phyloP scores from a whole-genome alignment of 495 filamentous ascomycete species.

The Xylaria cubensis region DNA sequence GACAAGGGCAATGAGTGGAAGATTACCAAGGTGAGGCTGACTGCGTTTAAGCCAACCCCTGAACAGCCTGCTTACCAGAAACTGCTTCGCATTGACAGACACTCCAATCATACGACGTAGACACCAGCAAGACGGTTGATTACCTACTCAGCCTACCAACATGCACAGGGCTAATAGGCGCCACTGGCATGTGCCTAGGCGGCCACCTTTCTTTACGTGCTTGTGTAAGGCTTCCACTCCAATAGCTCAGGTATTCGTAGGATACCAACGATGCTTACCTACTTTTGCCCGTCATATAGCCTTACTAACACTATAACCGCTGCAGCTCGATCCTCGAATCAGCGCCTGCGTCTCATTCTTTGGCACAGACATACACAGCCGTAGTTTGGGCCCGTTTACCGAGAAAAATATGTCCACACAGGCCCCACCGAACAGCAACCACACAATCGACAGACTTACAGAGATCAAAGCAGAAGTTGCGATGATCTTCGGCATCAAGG shows the following conservation, averaged over 20 bases:
- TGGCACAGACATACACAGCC: slow-evolving; percentile 86
- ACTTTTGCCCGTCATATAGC: background rate
- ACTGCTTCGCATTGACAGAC: slow-evolving; percentile 56
- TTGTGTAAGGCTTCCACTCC: slow-evolving; percentile 51
- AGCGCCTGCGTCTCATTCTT: slow-evolving; percentile 86
- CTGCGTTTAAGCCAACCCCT: background rate
- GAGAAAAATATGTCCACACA: slow-evolving; percentile 41
- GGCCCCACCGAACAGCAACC: slow-evolving; percentile 40
- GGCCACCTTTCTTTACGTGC: slow-evolving; percentile 89
- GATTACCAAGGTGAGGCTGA: slow-evolving; percentile 67
- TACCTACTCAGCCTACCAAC: slow-evolving; percentile 75
- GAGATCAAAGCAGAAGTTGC: slow-evolving; percentile 83
- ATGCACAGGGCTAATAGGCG: slow-evolving; percentile 83
- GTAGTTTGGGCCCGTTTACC: slow-evolving; percentile 66
- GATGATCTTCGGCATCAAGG: slow-evolving; percentile 87
- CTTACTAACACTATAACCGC: background rate
- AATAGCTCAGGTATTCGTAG: background rate
- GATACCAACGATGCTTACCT: background rate
- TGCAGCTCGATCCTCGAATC: slow-evolving; percentile 71
- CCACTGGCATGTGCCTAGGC: slow-evolving; percentile 95
- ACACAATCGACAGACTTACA: slow-evolving; percentile 53
- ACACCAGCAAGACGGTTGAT: slow-evolving; percentile 76
- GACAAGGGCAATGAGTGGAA: slow-evolving; percentile 89
- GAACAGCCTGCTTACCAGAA: slow-evolving; percentile 23
- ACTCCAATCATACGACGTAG: slow-evolving; percentile 87